Evolutionary conservation across 371 early-diverging fungal species (phyloP), one percentile per base, ranked within the genome.

Genomic region (Mucor indicus): DNA sequence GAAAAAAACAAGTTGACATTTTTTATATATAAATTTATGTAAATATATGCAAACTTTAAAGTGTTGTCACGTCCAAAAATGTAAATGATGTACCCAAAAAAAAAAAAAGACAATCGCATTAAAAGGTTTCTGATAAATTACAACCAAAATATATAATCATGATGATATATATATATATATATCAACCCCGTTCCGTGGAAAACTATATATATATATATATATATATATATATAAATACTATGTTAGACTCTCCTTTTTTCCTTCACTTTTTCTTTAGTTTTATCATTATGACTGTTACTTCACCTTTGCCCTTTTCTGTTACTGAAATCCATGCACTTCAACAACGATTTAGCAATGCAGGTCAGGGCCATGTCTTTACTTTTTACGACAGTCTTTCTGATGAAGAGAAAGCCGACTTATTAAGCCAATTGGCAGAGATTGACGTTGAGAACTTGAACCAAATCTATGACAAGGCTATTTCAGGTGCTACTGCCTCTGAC

Each of bases 351-450:
- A 64, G 72, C 17, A 81, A 64, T 13, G 93, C 91, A 38, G 88
- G 87, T 11, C 97, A 96, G 69, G 89, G 77, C 17, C 97, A 96
- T 55, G 86, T 95, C 33, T 86, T 96, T 62, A 74, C 65, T 12
- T 91, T 80, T 73, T 90, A 79, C 52, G 85, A 90, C 41, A 57
- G 70, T 17, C 84, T 96, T 11, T 31, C 53, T 33, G 60, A 71
- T 16, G 67, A 67, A 16, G 78, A 87, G 22, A 81, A 87, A 35
- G 64, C 62, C 8, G 60, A 33, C 20, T 65, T 94, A 19, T 63
- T 85, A 38, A 52, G 64, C 16, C 89, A 90, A 69, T 80, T 95
- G 35, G 41, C 55, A 27, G 51, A 58, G 15, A 71, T 95, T 27
- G 92, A 95, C 65, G 79, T 87, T 40, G 86, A 75, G 43, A 80